Evolutionary conservation across 1,284 basidiomycete genomes (phyloP), one percentile per base, ranked within the genome.

Genomic region (Ganoderma sinense): DNA sequence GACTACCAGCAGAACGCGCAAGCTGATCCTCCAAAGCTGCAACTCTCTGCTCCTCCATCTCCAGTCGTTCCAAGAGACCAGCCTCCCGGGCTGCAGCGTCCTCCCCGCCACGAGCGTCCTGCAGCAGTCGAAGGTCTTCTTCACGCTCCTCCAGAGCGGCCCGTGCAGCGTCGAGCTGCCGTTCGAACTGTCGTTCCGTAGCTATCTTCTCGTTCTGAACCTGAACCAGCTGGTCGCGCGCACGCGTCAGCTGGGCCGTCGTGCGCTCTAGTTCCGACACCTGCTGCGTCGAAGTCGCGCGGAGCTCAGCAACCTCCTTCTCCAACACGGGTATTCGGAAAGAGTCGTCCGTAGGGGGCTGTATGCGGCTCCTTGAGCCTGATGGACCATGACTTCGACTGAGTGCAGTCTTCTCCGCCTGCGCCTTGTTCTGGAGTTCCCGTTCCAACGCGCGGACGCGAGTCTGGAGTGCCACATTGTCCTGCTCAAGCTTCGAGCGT

Each of bases 171-270:
- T 80, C 78, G 1, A 91, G 78, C 71, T 85, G 81, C 26, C 77
- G 77, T 56, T 81, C 80, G 53, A 83, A 73, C 55, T 79, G 81
- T 76, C 81, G 86, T 73, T 91, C 89, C 29, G 83, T 66, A 1
- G 88, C 89, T 2, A 85, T 81, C 71, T 85, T 87, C 77, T 89
- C 89, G 69, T 94, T 94, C 73, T 89, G 87, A 13, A 83, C 78
- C 64, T 83, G 84, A 29, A 88, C 79, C 14, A 89, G 76, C 48
- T 88, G 83, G 11, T 80, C 78, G 65, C 90, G 88, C 3, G 82
- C 80, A 26, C 82, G 84, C 4, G 84, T 76, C 10, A 89, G 79
- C 73, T 88, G 90, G 67, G 86, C 82, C 51, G 82, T 83, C 6
- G 83, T 74, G 18, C 73, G 73, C 14, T 78, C 76, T 13, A 91